Percentiles rank a stretch among this genome's conserved stretches.
These are phyloP conservation scores for Umbelopsis sp. DNA, from an alignment of 192 early-diverging fungal species.

Conservation along the genomic window DNA sequence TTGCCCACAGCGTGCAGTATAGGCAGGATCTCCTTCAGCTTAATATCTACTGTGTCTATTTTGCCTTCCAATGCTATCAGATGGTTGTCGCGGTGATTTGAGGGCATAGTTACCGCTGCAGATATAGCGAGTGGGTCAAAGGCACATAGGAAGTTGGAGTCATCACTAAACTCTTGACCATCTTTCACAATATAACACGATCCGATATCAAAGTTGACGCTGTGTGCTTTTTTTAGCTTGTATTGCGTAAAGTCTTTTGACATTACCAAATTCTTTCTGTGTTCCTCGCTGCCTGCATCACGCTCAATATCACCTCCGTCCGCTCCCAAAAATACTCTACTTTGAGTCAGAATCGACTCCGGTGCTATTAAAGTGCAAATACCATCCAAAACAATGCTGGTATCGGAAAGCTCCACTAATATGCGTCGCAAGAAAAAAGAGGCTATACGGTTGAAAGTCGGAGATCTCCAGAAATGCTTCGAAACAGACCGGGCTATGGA, in stretches of 20 bases:
- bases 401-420: background rate
- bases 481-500: background rate
- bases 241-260: background rate
- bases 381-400: background rate
- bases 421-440: slow-evolving; percentile 8
- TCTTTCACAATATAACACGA: background rate
- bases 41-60: background rate
- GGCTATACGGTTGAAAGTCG: background rate
- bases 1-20: background rate
- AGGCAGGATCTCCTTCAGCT: background rate
- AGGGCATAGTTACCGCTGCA: background rate
- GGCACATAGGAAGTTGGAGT: background rate
- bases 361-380: background rate
- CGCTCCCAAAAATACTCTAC: background rate
- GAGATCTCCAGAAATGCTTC: background rate
- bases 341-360: background rate
- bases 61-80: background rate
- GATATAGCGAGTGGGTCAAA: background rate
- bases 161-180: background rate
- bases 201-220: background rate
- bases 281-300: background rate
- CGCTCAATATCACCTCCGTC: background rate
- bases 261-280: background rate
- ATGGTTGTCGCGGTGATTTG: background rate
- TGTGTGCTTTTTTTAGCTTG: background rate